phyloP scores from a whole-genome alignment of 2,329 filamentous ascomycete species.

The Diaporthe capsici region DNA sequence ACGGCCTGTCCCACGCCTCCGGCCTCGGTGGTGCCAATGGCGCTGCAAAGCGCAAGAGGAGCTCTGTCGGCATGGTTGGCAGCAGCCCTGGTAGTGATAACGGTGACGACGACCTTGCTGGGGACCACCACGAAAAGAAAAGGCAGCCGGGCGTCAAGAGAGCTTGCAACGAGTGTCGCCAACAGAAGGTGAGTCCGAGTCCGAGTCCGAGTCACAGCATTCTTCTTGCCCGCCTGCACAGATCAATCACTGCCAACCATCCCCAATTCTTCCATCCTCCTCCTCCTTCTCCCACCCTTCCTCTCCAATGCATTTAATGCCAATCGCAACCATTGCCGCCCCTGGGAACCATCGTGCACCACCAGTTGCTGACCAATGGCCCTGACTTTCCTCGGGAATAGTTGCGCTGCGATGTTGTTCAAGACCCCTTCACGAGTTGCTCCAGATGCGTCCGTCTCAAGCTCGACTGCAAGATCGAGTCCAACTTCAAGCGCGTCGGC shows the following conservation, averaged over 20 bases:
- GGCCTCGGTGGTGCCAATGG: constrained; percentile 55
- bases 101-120: constrained; percentile 68
- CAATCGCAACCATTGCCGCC: background rate
- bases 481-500: constrained; percentile 85
- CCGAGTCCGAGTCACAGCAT: constrained; percentile 37
- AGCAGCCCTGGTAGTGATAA: constrained; percentile 73
- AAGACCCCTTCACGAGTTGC: constrained; percentile 84
- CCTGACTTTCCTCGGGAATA: constrained; percentile 50
- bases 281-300: background rate
- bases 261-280: background rate
- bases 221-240: constrained; percentile 10
- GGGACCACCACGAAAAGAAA: constrained; percentile 70
- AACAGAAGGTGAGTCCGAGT: constrained; percentile 81
- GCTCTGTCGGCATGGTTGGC: constrained; percentile 58
- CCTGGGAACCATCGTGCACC: background rate
- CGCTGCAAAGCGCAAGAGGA: constrained; percentile 72
- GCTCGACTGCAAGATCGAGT: constrained; percentile 88
- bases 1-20: constrained; percentile 40
- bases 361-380: constrained; percentile 40
- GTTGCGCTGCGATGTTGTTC: constrained; percentile 87
- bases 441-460: constrained; percentile 84
- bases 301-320: background rate
- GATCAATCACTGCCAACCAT: constrained; percentile 35
- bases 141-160: constrained; percentile 80
- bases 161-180: constrained; percentile 87